Percentiles rank a stretch among this genome's conserved stretches.
These are phyloP conservation scores for Barbarea vulgaris DNA, from an alignment of 345 rosid genomes.

Conservation along the genomic window DNA sequence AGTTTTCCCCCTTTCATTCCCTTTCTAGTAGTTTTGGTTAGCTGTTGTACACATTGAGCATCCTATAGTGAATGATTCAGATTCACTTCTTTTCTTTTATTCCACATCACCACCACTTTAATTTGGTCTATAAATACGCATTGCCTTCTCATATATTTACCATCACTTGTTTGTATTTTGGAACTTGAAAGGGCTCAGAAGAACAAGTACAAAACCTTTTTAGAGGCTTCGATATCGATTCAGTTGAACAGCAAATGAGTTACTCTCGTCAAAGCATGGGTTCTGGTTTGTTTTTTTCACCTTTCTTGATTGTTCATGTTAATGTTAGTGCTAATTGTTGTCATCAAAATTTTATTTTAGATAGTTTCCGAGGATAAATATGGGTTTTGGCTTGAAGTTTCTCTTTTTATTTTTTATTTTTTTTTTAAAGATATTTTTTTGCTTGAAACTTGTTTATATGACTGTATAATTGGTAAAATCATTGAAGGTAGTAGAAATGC, in stretches of 20 bases:
- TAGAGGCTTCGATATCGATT: background rate
- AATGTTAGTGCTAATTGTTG: background rate
- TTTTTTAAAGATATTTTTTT: background rate
- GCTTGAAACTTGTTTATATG: background rate
- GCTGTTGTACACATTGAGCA: constrained; percentile 55
- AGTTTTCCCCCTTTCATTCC: constrained; percentile 25
- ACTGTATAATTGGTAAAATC: constrained; percentile 27
- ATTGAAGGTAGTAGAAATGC: constrained; percentile 60
- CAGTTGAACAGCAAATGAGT: constrained; percentile 54
- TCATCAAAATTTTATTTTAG: background rate
- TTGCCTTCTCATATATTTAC: constrained; percentile 22
- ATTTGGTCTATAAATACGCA: constrained; percentile 53
- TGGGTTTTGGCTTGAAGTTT: background rate
- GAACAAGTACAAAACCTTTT: background rate
- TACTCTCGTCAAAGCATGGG: constrained; percentile 58
- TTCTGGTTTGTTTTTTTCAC: constrained; percentile 60
- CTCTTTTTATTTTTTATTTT: background rate
- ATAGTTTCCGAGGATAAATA: background rate
- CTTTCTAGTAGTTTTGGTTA: constrained; percentile 52
- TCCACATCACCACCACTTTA: constrained; percentile 47
- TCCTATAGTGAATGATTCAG: constrained; percentile 46
- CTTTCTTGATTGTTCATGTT: constrained; percentile 18
- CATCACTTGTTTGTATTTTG: constrained; percentile 28
- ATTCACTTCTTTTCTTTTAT: constrained; percentile 55
- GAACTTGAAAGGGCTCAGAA: constrained; percentile 8